Percentiles rank a stretch among this genome's conserved stretches.
Conservation (phyloP, 202 grass and related monocot genomes). For the Miscanthus sacchariflorus region DNA sequence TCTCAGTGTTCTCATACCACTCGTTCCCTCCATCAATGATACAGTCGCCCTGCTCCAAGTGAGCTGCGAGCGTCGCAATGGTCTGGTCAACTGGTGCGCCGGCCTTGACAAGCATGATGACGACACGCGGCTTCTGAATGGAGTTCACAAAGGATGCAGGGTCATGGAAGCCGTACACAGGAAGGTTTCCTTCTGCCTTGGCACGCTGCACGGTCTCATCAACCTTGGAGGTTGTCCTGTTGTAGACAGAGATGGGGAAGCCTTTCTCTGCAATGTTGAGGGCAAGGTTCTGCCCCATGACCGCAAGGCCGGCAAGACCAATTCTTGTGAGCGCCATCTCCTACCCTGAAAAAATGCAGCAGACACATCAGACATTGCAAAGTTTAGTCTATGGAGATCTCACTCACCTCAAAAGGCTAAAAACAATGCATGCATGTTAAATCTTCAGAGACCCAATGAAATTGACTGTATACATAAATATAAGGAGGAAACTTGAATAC, state of each 20-base stretch:
- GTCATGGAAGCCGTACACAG: constrained; percentile 64
- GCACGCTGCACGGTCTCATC: constrained; percentile 79
- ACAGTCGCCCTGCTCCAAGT: constrained; percentile 77
- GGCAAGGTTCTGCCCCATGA: too few species aligned
- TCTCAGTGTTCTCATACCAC: constrained; percentile 71
- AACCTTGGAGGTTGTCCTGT: constrained; percentile 84
- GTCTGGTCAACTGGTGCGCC: constrained; percentile 80
- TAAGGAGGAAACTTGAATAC: not conserved
- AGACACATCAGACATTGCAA: too few species aligned
- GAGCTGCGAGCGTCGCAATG: constrained; percentile 66
- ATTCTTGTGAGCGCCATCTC: too few species aligned
- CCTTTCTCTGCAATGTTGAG: too few species aligned
- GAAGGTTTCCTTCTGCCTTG: constrained; percentile 67
- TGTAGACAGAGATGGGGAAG: constrained; percentile 92
- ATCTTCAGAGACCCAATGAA: not conserved
- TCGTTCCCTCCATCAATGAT: constrained; percentile 93
- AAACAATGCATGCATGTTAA: not conserved
- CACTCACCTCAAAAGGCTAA: not conserved
- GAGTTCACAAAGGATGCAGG: constrained; percentile 77
- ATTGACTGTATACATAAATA: too few species aligned
- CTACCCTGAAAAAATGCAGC: too few species aligned
- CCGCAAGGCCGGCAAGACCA: too few species aligned
- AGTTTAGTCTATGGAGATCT: constrained; percentile 1
- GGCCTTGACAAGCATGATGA: constrained; percentile 91
- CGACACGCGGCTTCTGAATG: constrained; percentile 69